Percentiles rank a stretch among this genome's conserved stretches.
Conservation (phyloP, 1,139 yeast species). For the Suhomyces terraborum region DNA sequence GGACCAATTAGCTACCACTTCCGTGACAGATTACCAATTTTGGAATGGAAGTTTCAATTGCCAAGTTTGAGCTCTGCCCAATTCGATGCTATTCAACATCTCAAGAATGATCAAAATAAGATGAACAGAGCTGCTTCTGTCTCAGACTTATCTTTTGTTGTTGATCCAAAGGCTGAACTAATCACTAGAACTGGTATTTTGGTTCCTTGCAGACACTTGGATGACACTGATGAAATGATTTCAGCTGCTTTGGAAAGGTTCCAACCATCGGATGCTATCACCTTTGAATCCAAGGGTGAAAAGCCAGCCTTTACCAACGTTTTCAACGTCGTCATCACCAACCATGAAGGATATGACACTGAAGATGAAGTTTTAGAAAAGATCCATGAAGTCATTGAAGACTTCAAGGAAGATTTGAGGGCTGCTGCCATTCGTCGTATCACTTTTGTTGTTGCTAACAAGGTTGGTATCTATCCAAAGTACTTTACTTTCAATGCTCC, state of each 20-base stretch:
- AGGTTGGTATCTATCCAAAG: conserved; percentile 86
- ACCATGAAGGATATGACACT: conserved; percentile 68
- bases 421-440: conserved; percentile 83
- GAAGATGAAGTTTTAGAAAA: conserved; percentile 70
- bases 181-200: conserved; percentile 82
- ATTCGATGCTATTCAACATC: conserved; percentile 61
- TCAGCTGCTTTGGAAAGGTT: conserved; percentile 73
- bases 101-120: conserved; percentile 35
- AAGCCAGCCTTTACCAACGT: conserved; percentile 62
- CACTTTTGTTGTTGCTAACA: conserved; percentile 84
- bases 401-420: conserved; percentile 67
- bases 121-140: conserved; percentile 90
- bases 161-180: conserved; percentile 58
- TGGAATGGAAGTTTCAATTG: conserved; percentile 89
- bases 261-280: conserved; percentile 49
- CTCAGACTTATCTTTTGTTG: conserved; percentile 85
- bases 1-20: conserved; percentile 69
- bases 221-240: conserved; percentile 85
- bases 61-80: conserved; percentile 73
- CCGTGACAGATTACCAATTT: conserved; percentile 64
- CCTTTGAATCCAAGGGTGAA: conserved; percentile 41
- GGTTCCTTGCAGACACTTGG: conserved; percentile 79
- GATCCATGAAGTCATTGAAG: conserved; percentile 66
- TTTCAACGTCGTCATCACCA: conserved; percentile 74
- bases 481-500: conserved; percentile 96